Evolutionary conservation across 2,329 filamentous ascomycete species (phyloP).

Genomic region (Thielaviopsis punctulata): DNA sequence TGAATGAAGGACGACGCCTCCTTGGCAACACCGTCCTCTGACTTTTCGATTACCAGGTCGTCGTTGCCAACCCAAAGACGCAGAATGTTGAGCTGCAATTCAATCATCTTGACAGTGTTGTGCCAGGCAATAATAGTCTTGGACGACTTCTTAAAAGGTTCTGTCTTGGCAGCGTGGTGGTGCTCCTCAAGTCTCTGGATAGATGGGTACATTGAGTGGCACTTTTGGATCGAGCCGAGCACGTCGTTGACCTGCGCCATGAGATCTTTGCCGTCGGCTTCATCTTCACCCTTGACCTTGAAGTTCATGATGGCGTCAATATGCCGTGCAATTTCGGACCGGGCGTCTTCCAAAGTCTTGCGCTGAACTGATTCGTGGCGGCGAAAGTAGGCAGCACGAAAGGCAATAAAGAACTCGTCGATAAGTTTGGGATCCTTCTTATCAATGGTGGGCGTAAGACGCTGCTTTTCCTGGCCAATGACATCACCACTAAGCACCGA

Average conservation of each 20-base stretch:
- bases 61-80: slow-evolving; percentile 96
- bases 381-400: slow-evolving; percentile 70
- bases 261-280: slow-evolving; percentile 65
- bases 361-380: slow-evolving; percentile 70
- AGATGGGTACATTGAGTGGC: slow-evolving; percentile 72
- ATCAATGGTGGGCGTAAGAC: slow-evolving; percentile 62
- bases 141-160: slow-evolving; percentile 63
- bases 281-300: slow-evolving; percentile 81
- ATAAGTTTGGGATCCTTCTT: slow-evolving; percentile 43
- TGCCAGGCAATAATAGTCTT: slow-evolving; percentile 89
- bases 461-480: slow-evolving; percentile 93
- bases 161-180: slow-evolving; percentile 61
- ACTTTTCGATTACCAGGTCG: slow-evolving; percentile 73
- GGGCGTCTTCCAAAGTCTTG: slow-evolving; percentile 73
- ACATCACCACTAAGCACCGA: slow-evolving; percentile 93
- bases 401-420: slow-evolving; percentile 66
- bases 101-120: slow-evolving; percentile 92
- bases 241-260: slow-evolving; percentile 80
- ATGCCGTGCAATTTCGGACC: slow-evolving; percentile 51
- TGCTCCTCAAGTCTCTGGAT: slow-evolving; percentile 54
- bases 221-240: slow-evolving; percentile 77
- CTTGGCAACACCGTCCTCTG: slow-evolving; percentile 41
- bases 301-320: slow-evolving; percentile 87
- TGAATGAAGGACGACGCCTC: slow-evolving; percentile 93
- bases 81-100: slow-evolving; percentile 77